Conservation (phyloP, 768 basidiomycete species). For the Pleurotus pulmonarius region DNA sequence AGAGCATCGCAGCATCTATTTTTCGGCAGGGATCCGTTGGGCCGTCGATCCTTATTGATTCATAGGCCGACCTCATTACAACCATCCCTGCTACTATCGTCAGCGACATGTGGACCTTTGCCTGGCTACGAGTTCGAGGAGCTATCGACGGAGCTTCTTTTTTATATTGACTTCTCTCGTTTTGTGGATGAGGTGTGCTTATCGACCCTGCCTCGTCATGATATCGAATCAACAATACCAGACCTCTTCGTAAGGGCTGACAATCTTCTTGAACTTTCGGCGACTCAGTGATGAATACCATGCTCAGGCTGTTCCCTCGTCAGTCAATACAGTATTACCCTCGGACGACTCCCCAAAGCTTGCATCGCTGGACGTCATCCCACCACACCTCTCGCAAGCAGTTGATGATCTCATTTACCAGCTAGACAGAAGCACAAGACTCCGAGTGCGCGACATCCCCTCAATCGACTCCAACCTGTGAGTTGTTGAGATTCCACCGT, state of each 20-base stretch:
- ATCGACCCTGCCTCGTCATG: conserved; percentile 5
- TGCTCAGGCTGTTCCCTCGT: conserved; percentile 38
- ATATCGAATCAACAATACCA: too few relatives aligned
- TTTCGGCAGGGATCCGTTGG: conserved; percentile 81
- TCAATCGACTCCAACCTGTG: conserved; percentile 4
- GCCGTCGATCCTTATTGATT: conserved; percentile 79
- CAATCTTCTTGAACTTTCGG: too few relatives aligned
- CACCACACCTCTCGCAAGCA: conserved; percentile 34
- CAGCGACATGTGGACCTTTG: conserved; percentile 54
- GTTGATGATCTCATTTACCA: conserved; percentile 50
- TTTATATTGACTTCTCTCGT: conserved; percentile 44
- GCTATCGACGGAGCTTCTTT: conserved; percentile 54
- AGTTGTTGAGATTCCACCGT: too few relatives aligned
- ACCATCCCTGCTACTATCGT: conserved; percentile 61
- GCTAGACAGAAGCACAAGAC: conserved; percentile 63
- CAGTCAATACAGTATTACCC: conserved; percentile 48
- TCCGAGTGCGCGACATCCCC: conserved; percentile 71
- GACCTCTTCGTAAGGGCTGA: too few relatives aligned
- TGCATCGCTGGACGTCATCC: conserved; percentile 36
- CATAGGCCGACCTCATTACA: conserved; percentile 46
- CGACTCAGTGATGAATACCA: not conserved
- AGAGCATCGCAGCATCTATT: conserved; percentile 44
- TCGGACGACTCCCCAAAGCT: conserved; percentile 34
- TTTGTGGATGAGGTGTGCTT: conserved; percentile 12
- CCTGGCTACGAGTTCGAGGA: conserved; percentile 55